phyloP scores from a whole-genome alignment of 2,329 filamentous ascomycete species.

The Hypoxylon rubiginosum region DNA sequence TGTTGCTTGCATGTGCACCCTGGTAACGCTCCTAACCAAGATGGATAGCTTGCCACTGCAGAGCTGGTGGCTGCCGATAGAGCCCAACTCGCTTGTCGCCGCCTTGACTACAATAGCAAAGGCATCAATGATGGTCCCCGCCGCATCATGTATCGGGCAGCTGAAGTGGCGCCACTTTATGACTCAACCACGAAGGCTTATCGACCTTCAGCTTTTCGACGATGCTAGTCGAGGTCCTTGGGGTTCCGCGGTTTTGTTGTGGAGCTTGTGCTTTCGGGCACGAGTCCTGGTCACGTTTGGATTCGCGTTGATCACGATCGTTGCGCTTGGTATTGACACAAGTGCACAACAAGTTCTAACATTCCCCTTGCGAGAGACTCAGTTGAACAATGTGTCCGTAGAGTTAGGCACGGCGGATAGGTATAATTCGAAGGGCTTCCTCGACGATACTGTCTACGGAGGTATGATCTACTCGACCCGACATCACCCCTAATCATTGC shows the following conservation, averaged over 20 bases:
- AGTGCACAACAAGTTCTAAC: conserved; percentile 40
- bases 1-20: conserved; percentile 28
- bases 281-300: conserved; percentile 19
- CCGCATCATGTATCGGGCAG: conserved; percentile 43
- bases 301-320: conserved; percentile 37
- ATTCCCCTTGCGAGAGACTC: conserved; percentile 24
- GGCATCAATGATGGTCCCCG: conserved; percentile 39
- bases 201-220: conserved; percentile 44
- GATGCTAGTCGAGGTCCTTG: conserved; percentile 45
- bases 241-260: conserved; percentile 36
- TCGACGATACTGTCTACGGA: neutral
- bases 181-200: conserved; percentile 13
- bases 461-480: neutral
- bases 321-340: conserved; percentile 42
- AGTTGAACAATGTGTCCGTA: conserved; percentile 23
- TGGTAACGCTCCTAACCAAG: conserved; percentile 31
- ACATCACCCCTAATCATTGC: neutral
- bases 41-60: conserved; percentile 31
- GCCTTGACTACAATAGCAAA: conserved; percentile 41
- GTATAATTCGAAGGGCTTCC: conserved; percentile 32
- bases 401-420: conserved; percentile 21
- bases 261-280: conserved; percentile 12
- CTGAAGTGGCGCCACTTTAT: conserved; percentile 45
- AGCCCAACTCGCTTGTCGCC: conserved; percentile 50
- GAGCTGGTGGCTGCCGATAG: conserved; percentile 36